Base-by-base conservation (phyloP, 108 stramenopile genomes). In the Thalassiosira profunda region DNA sequence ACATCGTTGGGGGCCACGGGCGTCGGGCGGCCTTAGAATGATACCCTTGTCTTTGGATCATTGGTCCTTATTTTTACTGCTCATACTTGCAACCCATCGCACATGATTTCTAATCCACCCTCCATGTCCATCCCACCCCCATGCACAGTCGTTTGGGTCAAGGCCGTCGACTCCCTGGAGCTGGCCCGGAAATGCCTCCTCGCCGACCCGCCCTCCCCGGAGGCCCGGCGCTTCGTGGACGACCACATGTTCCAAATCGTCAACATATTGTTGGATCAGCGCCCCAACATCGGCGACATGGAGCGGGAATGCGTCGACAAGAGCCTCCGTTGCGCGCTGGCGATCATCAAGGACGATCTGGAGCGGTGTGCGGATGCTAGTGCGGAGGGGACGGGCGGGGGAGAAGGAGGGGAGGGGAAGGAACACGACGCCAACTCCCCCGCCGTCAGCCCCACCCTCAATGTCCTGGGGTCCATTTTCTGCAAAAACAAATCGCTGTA, bases 221-320 rank as follows among this genome's bases (percentile, higher is more conserved):
- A 81, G 20, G 89, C 89, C 8, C 84, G 88, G 4, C 23, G 34
- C 29, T 96, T 96, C 80, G 82, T 85, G 7, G 84, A 93, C 41
- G 58, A 56, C 37, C 86, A 87, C 69, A 90, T 96, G 87, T 44
- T 46, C 5, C 82, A 83, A 38, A 86, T 96, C 47, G 82, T 94
- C 37, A 69, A 76, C 40, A 94, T 94, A 54, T 68, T 96, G 11
- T 68, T 96, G 17, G 93, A 97, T 56, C 96, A 97, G 56, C 66
- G 86, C 11, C 88, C 87, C 7, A 91, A 88, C 66, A 92, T 93
- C 64, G 92, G 90, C 0, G 49, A 48, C 30, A 62, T 68, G 35
- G 93, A 97, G 67, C 74, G 80, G 9, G 80, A 75, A 18, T 97
- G 96, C 56, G 91, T 97, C 0, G 87, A 95, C 66, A 90, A 93